Percentiles rank a stretch among this genome's conserved stretches.
Conservation (phyloP, 164 flowering plant species). For the Warburgia ugandensis region DNA sequence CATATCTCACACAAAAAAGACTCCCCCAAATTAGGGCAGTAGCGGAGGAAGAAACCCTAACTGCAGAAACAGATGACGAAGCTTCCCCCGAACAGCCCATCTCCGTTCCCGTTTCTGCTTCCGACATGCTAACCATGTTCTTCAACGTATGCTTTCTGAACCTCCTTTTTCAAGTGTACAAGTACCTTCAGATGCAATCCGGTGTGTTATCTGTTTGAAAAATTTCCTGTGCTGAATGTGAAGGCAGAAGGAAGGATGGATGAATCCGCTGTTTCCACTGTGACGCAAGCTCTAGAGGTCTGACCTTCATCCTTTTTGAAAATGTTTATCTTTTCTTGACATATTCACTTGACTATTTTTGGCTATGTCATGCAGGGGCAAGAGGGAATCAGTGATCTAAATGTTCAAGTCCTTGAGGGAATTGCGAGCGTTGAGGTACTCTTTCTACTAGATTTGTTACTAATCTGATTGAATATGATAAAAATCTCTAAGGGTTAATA, state of each 20-base stretch:
- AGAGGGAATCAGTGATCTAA: conserved; percentile 62
- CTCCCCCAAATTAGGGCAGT: conserved; percentile 19
- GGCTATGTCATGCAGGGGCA: conserved; percentile 38
- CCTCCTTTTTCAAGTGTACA: background rate
- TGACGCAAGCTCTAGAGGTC: conserved; percentile 77
- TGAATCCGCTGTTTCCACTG: conserved; percentile 56
- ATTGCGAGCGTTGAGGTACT: conserved; percentile 80
- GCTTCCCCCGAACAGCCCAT: conserved; percentile 39
- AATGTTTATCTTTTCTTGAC: no score
- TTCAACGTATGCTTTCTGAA: conserved; percentile 48
- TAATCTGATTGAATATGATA: background rate
- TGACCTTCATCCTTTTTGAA: background rate
- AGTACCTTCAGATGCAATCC: background rate
- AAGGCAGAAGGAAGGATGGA: conserved; percentile 90
- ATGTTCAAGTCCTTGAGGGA: conserved; percentile 64
- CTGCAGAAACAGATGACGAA: conserved; percentile 15
- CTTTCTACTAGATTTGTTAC: background rate
- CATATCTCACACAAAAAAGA: conserved; percentile 6
- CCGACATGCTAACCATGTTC: conserved; percentile 77
- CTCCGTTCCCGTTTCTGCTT: conserved; percentile 77
- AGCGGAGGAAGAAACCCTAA: conserved; percentile 30
- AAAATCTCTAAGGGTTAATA: no score
- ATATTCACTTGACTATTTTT: conserved; percentile 1
- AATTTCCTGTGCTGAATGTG: conserved; percentile 13
- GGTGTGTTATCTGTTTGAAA: background rate